Evolutionary conservation across 225 moss, liverwort and hornwort species (phyloP).

Genomic region (Marchantia polymorpha): DNA sequence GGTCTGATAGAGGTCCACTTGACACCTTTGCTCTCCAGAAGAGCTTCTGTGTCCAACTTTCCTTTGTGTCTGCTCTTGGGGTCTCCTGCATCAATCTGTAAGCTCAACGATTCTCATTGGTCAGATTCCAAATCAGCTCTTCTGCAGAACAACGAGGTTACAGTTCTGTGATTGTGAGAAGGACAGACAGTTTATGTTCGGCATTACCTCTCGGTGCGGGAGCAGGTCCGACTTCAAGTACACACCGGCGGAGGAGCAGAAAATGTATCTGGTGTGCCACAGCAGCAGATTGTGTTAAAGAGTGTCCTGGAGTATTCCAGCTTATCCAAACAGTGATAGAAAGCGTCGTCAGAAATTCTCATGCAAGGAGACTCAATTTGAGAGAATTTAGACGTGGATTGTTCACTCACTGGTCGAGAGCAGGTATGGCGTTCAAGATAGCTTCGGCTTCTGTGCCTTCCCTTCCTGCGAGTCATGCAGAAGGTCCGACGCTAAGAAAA

Average conservation of each 20-base stretch:
- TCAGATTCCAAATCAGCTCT: too few relatives aligned
- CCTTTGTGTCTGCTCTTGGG: conserved; percentile 99
- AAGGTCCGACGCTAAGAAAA: too few relatives aligned
- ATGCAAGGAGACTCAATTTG: background rate
- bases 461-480: conserved; percentile 63
- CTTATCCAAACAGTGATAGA: background rate
- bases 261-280: conserved; percentile 67
- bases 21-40: conserved; percentile 64
- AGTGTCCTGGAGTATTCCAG: background rate
- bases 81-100: conserved; percentile 85
- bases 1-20: conserved; percentile 92
- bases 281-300: background rate
- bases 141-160: too few relatives aligned
- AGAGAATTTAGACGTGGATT: background rate
- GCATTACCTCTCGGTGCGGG: conserved; percentile 87
- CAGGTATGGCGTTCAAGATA: conserved; percentile 74
- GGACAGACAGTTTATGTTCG: too few relatives aligned
- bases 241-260: conserved; percentile 98
- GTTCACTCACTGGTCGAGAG: conserved; percentile 77
- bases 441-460: conserved; percentile 84
- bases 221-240: conserved; percentile 95
- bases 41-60: conserved; percentile 88
- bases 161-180: too few relatives aligned
- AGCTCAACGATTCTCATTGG: too few relatives aligned
- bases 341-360: too few relatives aligned